Conservation (phyloP, 495 filamentous ascomycete genomes). For the Filosporella fistucella region DNA sequence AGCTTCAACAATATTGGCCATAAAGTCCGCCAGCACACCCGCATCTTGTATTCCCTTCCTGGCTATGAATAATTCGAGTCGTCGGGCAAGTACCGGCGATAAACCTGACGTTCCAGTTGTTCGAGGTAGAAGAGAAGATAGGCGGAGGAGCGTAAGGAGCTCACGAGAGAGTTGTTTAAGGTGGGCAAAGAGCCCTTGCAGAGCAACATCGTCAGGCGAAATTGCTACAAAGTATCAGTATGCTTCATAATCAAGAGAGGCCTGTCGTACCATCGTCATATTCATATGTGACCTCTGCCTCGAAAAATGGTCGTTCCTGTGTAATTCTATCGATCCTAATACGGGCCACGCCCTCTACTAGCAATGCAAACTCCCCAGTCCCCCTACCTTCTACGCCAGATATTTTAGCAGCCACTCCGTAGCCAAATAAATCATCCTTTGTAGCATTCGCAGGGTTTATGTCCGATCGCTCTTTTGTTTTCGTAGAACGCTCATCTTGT, state of each 20-base stretch:
- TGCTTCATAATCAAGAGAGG: neutral
- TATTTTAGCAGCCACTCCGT: conserved; percentile 76
- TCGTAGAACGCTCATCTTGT: conserved; percentile 25
- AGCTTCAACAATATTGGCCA: conserved; percentile 83
- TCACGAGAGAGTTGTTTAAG: conserved; percentile 80
- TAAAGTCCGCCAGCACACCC: conserved; percentile 89
- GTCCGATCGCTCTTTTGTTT: conserved; percentile 38
- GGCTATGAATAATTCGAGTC: conserved; percentile 79
- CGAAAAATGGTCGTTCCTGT: conserved; percentile 80
- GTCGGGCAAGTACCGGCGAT: conserved; percentile 76
- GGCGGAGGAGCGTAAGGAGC: conserved; percentile 70
- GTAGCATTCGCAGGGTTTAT: conserved; percentile 44
- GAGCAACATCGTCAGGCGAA: conserved; percentile 44
- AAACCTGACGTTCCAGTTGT: conserved; percentile 52
- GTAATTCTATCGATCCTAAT: conserved; percentile 70
- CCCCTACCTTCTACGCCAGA: conserved; percentile 76
- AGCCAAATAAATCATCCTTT: conserved; percentile 70
- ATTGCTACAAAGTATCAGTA: conserved; percentile 26
- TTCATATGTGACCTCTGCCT: conserved; percentile 60
- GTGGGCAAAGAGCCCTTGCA: conserved; percentile 67
- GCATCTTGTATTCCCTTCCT: conserved; percentile 74
- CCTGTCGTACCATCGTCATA: conserved; percentile 53
- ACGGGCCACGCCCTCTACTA: conserved; percentile 80
- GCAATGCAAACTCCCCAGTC: conserved; percentile 70
- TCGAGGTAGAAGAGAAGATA: conserved; percentile 70